Base-by-base conservation (phyloP, 2,329 filamentous ascomycete species). In the Alternaria dauci region DNA sequence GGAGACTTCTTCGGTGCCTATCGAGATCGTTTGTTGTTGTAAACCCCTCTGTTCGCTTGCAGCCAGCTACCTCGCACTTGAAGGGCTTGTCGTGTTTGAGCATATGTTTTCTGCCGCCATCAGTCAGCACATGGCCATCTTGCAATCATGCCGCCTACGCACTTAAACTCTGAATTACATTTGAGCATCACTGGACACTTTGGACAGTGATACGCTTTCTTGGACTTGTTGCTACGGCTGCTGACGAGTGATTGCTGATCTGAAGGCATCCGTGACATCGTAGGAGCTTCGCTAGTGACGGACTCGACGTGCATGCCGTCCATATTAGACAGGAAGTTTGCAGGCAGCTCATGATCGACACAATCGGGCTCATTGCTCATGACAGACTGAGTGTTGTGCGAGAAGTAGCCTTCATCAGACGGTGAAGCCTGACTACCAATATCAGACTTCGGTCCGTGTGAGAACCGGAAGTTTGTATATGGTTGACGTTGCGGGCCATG, bases 21-120 rank as follows among this genome's bases (percentile, higher is more conserved):
- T 90, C 86, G 12, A 94, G 86, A 70, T 97, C 94, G 74, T 96
- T 96, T 18, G 81, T 78, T 0, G 92, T 96, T 18, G 89, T 89
- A 70, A 96, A 97, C 0, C 92, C 92, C 62, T 87, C 82, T 5
- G 61, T 67, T 12, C 88, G 83, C 26, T 72, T 66, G 75, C 93
- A 96, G 5, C 80, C 80, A 1, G 75, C 65, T 25, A 86, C 77
- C 4, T 83, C 71, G 72, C 93, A 97, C 59, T 79, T 84, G 73
- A 85, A 87, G 0, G 88, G 87, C 67, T 90, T 93, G 1, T 80
- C 82, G 75, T 96, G 92, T 50, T 89, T 88, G 20, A 89, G 83
- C 46, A 83, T 78, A 70, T 96, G 92, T 77, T 96, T 96, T 60
- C 93, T 96, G 59, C 16, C 20, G 30, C n/a, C 0, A 4, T 12